A percentile compares a stretch with the other conserved stretches of the same genome.
Evolutionary conservation across 2,329 filamentous ascomycete genomes (phyloP).

Genomic region (Cercospora citrullina): DNA sequence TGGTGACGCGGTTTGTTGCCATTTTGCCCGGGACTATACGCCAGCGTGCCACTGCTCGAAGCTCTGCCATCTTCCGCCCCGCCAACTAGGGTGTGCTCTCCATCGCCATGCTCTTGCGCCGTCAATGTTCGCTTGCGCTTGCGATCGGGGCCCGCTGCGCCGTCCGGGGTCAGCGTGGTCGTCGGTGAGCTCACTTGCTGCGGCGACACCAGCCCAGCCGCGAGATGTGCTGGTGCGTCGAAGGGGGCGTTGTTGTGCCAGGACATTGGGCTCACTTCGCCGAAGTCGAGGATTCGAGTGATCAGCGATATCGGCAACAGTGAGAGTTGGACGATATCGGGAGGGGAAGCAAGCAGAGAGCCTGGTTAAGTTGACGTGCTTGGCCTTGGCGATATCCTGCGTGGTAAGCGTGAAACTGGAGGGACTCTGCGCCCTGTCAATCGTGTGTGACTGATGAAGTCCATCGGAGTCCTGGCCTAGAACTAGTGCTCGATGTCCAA

Average conservation of each 20-base stretch:
- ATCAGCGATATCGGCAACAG: slow-evolving; percentile 8
- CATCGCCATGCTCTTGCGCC: slow-evolving; percentile 19
- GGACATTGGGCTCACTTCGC: slow-evolving; percentile 26
- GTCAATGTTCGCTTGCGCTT: slow-evolving; percentile 29
- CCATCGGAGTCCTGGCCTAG: neutral
- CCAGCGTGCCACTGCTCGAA: slow-evolving; percentile 23
- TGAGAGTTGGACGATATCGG: slow-evolving; percentile 16
- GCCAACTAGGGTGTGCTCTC: slow-evolving; percentile 19
- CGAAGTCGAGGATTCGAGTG: slow-evolving; percentile 9
- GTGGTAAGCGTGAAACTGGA: slow-evolving; percentile 10
- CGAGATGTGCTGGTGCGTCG: slow-evolving; percentile 23
- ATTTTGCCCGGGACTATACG: slow-evolving; percentile 24
- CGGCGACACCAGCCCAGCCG: slow-evolving; percentile 22
- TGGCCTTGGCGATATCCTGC: neutral
- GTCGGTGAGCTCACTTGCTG: slow-evolving; percentile 23
- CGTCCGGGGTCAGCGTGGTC: slow-evolving; percentile 17
- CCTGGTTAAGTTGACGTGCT: neutral
- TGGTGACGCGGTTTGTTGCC: slow-evolving; percentile 35
- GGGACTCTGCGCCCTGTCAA: slow-evolving; percentile 3
- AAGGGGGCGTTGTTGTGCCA: slow-evolving; percentile 30
- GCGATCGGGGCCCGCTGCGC: slow-evolving; percentile 14
- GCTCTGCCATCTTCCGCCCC: slow-evolving; percentile 24
- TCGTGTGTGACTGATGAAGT: neutral
- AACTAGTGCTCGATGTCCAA: neutral
- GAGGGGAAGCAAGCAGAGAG: slow-evolving; percentile 7